phyloP scores from a whole-genome alignment of 371 early-diverging fungal species.

The Chytridium lagenaria region DNA sequence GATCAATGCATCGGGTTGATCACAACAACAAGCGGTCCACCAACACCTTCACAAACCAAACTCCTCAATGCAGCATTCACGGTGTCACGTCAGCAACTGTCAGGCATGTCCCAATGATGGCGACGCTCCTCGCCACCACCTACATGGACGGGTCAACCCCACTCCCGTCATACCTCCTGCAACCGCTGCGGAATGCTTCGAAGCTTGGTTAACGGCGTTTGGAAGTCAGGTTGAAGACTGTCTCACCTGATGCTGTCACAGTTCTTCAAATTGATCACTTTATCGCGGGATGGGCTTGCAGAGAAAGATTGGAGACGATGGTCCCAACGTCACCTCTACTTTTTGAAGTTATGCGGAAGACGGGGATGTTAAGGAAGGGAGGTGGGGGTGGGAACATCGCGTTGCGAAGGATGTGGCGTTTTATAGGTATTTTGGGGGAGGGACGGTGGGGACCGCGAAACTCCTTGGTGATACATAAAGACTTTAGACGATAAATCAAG shows the following conservation, averaged over 20 bases:
- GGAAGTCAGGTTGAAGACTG: background rate
- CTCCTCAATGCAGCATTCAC: no score
- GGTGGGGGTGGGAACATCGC: slow-evolving; percentile 4
- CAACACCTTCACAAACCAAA: no score
- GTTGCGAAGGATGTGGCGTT: background rate
- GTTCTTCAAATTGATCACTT: background rate
- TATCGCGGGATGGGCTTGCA: background rate
- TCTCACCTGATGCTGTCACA: background rate
- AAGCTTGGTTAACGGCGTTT: background rate
- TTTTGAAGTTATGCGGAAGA: no score
- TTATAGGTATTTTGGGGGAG: background rate
- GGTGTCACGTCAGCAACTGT: no score
- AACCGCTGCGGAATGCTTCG: slow-evolving; percentile 16
- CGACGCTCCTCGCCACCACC: no score
- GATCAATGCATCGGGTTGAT: no score
- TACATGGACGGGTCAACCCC: no score
- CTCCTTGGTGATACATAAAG: no score
- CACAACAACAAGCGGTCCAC: no score
- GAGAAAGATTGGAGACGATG: background rate
- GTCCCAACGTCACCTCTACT: background rate
- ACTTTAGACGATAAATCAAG: no score
- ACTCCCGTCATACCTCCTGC: no score
- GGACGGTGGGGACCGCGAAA: background rate
- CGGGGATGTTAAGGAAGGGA: background rate
- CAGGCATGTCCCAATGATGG: no score